Evolutionary conservation across 192 early-diverging fungal species (phyloP), one percentile per base, ranked within the genome.

Genomic region (Backusella australiensis): DNA sequence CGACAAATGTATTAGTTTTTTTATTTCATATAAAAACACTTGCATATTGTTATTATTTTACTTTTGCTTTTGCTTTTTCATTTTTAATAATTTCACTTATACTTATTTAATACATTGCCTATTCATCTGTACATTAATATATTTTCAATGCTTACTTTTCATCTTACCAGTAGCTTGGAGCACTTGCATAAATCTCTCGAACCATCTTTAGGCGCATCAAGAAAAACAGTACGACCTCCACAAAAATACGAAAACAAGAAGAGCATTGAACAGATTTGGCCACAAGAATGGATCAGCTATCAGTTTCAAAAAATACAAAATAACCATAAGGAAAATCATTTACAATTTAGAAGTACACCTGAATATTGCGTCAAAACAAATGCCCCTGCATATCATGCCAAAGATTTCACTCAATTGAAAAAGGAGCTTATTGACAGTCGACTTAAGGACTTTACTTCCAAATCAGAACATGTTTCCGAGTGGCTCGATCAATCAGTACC

Each of bases 401-500:
- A 49, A 49, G 4, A 49, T 49, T n/a, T 63, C 11, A 26, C 7
- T 63, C 56, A 63, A 26, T 63, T 63, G 23, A 63, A 63, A 63
- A 63, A 14, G 56, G 56, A 63, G 56, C 56, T 63, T 63, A 63
- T 63, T 63, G 56, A 63, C 56, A 63, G 23, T 63, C 56, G 56
- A 14, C 56, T 63, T 63, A 63, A 63, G 11, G 56, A 63, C 56
- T 63, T 63, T 29, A 29, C 26, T 63, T 63, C 56, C 23, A 63
- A 63, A 63, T 63, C 56, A 11, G 12, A 63, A 3, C 56, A 29
- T 63, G 56, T 63, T 63, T 63, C 56, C 56, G 56, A 63, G 21
- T 63, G 56, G 56, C 26, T 63, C 12, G 26, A 63, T 63, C 56
- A 29, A 63, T 63, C 56, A 29, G 23, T 63, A 26, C 56, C 56